Evolutionary conservation across 2,329 filamentous ascomycete species (phyloP).

Genomic region (Clonostachys byssicola): DNA sequence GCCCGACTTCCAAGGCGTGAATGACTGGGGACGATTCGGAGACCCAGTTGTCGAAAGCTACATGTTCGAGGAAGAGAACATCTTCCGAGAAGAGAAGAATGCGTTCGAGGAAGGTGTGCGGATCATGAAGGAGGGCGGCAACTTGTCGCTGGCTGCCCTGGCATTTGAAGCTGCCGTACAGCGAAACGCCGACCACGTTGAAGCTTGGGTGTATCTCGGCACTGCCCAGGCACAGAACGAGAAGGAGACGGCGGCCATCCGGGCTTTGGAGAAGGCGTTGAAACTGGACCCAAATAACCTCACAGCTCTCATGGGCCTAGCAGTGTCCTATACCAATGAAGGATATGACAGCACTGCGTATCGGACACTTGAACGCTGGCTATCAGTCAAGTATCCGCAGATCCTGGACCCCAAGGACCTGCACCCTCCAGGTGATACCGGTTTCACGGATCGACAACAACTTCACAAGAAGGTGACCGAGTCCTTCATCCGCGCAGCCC

Average conservation of each 20-base stretch:
- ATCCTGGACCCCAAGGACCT: conserved; percentile 71
- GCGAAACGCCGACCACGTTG: conserved; percentile 79
- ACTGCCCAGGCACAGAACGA: conserved; percentile 96
- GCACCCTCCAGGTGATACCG: conserved; percentile 75
- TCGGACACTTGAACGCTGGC: conserved; percentile 92
- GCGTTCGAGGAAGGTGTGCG: conserved; percentile 91
- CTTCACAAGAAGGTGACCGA: conserved; percentile 89
- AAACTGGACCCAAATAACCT: conserved; percentile 85
- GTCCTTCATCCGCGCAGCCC: conserved; percentile 87
- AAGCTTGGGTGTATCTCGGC: conserved; percentile 91
- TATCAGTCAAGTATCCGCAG: conserved; percentile 88
- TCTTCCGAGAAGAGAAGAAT: conserved; percentile 76
- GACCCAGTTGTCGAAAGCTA: conserved; percentile 86
- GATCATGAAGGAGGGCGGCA: conserved; percentile 91
- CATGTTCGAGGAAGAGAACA: conserved; percentile 91
- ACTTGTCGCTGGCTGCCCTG: conserved; percentile 86
- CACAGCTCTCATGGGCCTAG: conserved; percentile 87
- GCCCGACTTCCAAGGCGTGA: conserved; percentile 55
- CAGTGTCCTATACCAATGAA: conserved; percentile 97
- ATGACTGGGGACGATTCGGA: conserved; percentile 61
- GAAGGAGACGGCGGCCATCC: conserved; percentile 93
- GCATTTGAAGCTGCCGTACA: conserved; percentile 96
- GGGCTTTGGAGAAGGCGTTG: conserved; percentile 85
- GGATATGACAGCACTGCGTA: conserved; percentile 97
- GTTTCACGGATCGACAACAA: conserved; percentile 87